A percentile compares a stretch with the other conserved stretches of the same genome.
phyloP scores from a whole-genome alignment of 192 early-diverging fungal genomes.

The Coemansia sp. region DNA sequence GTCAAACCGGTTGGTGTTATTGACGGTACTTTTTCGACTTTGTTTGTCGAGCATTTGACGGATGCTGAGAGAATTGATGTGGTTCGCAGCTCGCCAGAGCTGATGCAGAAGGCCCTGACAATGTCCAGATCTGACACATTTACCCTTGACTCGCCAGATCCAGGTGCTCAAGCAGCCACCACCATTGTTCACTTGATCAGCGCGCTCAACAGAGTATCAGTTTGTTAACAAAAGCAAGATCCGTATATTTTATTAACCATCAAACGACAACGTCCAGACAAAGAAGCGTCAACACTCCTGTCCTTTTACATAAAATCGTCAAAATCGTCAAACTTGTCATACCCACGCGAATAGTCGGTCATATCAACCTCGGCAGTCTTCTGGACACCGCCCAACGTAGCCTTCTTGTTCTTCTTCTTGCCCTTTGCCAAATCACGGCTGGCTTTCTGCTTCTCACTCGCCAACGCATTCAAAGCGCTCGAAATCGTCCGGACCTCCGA shows the following conservation, averaged over 20 bases:
- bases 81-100: conserved; percentile 17
- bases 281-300: not conserved
- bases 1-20: conserved; percentile 9
- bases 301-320: conserved; percentile 48
- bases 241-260: conserved; percentile 1
- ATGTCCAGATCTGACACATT: not conserved
- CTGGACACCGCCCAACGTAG: conserved; percentile 18
- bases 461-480: conserved; percentile 61
- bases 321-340: conserved; percentile 59
- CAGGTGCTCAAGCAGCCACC: not conserved
- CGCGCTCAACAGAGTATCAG: conserved; percentile 6
- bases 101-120: not conserved
- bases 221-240: conserved; percentile 4
- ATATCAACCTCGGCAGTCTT: conserved; percentile 38
- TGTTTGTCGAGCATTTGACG: conserved; percentile 21
- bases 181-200: conserved; percentile 13
- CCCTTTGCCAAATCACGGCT: conserved; percentile 61
- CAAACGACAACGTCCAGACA: not conserved
- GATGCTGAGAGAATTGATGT: conserved; percentile 30
- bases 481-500: conserved; percentile 62
- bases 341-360: conserved; percentile 56
- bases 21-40: conserved; percentile 21
- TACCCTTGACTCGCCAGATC: not conserved
- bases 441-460: conserved; percentile 72
- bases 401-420: conserved; percentile 67